These are phyloP conservation scores for Penstemon eatonii DNA, from an alignment of 257 asterid species.

Conservation along the genomic window DNA sequence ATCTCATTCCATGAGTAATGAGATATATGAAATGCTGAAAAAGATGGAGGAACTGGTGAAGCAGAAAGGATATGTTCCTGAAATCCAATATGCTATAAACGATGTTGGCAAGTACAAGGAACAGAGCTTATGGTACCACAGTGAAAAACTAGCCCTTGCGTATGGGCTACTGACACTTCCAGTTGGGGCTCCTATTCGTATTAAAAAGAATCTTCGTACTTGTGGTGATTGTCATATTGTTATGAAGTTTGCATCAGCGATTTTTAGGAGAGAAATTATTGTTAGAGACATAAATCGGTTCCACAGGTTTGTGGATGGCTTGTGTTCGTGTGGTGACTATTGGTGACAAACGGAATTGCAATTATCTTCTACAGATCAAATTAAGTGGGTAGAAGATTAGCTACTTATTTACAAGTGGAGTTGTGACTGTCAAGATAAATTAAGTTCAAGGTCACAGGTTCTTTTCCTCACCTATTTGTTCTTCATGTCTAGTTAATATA, in stretches of 20 bases:
- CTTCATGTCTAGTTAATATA: no score
- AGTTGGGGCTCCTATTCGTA: constrained; percentile 43
- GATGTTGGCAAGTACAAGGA: constrained; percentile 31
- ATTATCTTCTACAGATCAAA: background rate
- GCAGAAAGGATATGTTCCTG: constrained; percentile 45
- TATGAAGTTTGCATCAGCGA: constrained; percentile 46
- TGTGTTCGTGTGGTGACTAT: constrained; percentile 49
- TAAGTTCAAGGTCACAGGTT: no score
- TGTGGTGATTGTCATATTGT: constrained; percentile 44
- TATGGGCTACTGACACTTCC: constrained; percentile 44
- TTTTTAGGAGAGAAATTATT: constrained; percentile 47
- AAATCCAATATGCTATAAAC: constrained; percentile 25
- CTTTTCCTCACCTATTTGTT: no score
- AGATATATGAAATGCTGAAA: constrained; percentile 46
- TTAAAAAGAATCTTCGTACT: constrained; percentile 50
- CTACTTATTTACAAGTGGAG: no score
- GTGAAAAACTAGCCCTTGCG: constrained; percentile 47
- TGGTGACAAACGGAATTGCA: constrained; percentile 29
- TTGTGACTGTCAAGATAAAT: no score
- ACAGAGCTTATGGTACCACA: constrained; percentile 46
- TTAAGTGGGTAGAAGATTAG: no score
- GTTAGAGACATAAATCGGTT: constrained; percentile 48
- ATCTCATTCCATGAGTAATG: constrained; percentile 37
- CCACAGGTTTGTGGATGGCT: constrained; percentile 42
- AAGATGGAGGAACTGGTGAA: constrained; percentile 42